These are phyloP conservation scores for Hypoxylon sp. DNA, from an alignment of 2,329 filamentous ascomycete species.

Conservation along the genomic window DNA sequence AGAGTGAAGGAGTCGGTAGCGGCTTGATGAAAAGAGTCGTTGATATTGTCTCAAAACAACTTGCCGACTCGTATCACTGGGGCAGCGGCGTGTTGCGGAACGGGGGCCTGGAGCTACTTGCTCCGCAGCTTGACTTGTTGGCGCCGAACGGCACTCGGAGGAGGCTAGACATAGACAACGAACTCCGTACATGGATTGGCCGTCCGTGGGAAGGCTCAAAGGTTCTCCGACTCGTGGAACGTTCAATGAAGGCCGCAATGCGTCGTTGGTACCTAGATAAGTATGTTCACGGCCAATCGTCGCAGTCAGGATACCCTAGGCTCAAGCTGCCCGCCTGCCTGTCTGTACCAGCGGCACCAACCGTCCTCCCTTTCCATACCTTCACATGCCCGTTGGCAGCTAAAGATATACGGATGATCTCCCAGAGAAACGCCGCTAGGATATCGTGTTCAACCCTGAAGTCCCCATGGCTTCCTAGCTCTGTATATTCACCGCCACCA, in stretches of 20 bases:
- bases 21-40: slow-evolving; percentile 94
- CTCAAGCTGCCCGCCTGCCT: slow-evolving; percentile 81
- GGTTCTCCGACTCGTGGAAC: slow-evolving; percentile 85
- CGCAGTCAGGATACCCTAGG: slow-evolving; percentile 75
- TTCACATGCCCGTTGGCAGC: slow-evolving; percentile 96
- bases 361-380: slow-evolving; percentile 96
- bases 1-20: slow-evolving; percentile 70
- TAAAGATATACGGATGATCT: slow-evolving; percentile 92
- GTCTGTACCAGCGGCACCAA: slow-evolving; percentile 88
- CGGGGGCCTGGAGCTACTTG: slow-evolving; percentile 66
- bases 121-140: slow-evolving; percentile 62
- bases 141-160: slow-evolving; percentile 56
- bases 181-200: slow-evolving; percentile 75
- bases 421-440: slow-evolving; percentile 91
- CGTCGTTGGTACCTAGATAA: slow-evolving; percentile 92
- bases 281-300: slow-evolving; percentile 74
- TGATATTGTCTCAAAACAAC: slow-evolving; percentile 89
- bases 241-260: slow-evolving; percentile 81
- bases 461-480: slow-evolving; percentile 85
- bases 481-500: slow-evolving; percentile 86
- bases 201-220: slow-evolving; percentile 91
- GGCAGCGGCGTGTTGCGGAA: slow-evolving; percentile 79
- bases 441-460: slow-evolving; percentile 93
- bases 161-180: slow-evolving; percentile 58
- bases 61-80: slow-evolving; percentile 89